Conservation (phyloP, 2,329 filamentous ascomycete species). For the Penicillium brevicompactum region DNA sequence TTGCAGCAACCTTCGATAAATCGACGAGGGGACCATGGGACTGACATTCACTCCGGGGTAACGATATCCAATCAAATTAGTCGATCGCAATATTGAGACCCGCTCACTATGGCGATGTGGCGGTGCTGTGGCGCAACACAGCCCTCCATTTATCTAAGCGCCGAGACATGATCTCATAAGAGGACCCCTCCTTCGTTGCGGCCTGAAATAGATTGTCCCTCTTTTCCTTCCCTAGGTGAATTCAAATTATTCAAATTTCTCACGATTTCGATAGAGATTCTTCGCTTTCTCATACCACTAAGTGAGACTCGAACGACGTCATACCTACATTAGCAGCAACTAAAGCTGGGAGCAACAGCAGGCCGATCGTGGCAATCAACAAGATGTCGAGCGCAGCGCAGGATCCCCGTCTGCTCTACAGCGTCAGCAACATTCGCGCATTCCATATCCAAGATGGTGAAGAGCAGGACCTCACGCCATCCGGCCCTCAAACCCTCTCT, state of each 20-base stretch:
- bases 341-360: slow-evolving; percentile 5
- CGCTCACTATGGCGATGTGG: slow-evolving; percentile 22
- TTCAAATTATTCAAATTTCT: neutral
- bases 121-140: slow-evolving; percentile 33
- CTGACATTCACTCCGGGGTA: neutral
- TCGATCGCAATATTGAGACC: neutral
- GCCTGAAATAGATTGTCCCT: slow-evolving; percentile 5
- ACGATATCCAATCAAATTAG: neutral
- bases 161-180: slow-evolving; percentile 22
- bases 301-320: slow-evolving; percentile 15
- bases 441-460: slow-evolving; percentile 89
- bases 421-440: slow-evolving; percentile 79
- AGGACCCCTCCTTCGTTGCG: slow-evolving; percentile 12
- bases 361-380: neutral
- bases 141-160: slow-evolving; percentile 24
- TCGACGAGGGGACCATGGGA: neutral
- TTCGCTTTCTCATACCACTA: neutral
- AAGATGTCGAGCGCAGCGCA: slow-evolving; percentile 32
- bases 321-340: slow-evolving; percentile 21
- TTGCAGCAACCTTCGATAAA: neutral
- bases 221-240: neutral
- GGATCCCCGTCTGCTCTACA: slow-evolving; percentile 45
- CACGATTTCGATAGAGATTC: neutral
- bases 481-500: slow-evolving; percentile 86
- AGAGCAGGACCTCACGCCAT: slow-evolving; percentile 78